Base-by-base conservation (phyloP, 2,329 filamentous ascomycete genomes). In the Alternaria dauci region DNA sequence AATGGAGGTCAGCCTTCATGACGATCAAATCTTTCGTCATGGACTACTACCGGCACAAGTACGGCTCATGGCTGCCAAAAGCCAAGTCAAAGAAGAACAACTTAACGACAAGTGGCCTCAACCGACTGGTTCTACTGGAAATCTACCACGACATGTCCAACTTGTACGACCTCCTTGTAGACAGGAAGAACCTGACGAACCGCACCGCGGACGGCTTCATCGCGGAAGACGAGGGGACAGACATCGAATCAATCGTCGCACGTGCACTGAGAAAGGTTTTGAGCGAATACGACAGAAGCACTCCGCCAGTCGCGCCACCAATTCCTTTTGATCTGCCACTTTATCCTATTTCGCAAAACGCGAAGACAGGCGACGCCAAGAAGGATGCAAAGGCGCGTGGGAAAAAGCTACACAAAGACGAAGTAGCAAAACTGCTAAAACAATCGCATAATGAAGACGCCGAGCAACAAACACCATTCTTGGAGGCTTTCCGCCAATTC, bases 71-170 rank as follows among this genome's bases (percentile, higher is more conserved):
- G 94, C 94, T 95, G 2, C 94, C 95, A 8, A 96, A 95, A 77
- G 93, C 93, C 2, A 91, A 87, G 71, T 94, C 89, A 70, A 96
- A 96, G 84, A 97, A 96, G 85, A 96, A 97, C 74, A 87, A 89
- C 1, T 92, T 97, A 66, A 89, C 91, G 28, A 93, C 94, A 69
- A 91, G 88, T 68, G 94, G 94, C 0, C 84, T 98, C 23, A 97
- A 97, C 77, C 87, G 95, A 25, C 80, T 93, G 44, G 92, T 97
- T 6, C 82, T 97, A 42, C 88, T 88, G 73, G 89, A 92, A 43
- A 81, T 98, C 8, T 98, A 97, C 79, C 86, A 88, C 26, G 94
- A 99, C 76, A 87, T 97, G 71, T 92, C 91, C 68, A 87, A 89
- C 39, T 82, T 98, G 16, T 98, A 98, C 78, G 94, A 98, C 73